phyloP scores from a whole-genome alignment of 129 eudicot genomes.

The Artemisia argyi region DNA sequence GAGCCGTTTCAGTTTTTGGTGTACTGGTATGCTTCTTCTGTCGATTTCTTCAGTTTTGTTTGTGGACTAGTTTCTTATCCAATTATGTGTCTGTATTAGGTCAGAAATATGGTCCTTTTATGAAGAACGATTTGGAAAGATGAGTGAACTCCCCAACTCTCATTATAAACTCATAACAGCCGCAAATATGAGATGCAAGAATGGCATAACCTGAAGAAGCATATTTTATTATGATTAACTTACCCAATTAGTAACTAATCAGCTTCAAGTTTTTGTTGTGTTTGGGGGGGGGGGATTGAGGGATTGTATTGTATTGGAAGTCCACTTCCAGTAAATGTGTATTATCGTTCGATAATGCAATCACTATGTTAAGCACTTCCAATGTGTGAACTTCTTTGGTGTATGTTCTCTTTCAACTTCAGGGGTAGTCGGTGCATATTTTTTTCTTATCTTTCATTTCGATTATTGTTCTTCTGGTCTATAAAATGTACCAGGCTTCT shows the following conservation, averaged over 20 bases:
- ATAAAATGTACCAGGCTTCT: no score
- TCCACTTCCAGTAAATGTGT: no score
- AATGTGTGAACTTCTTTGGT: no score
- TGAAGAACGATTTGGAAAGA: conserved; percentile 80
- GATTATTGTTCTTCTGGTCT: no score
- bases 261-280: neutral
- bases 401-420: no score
- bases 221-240: neutral
- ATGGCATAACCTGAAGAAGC: conserved; percentile 15
- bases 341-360: neutral
- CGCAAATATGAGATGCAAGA: conserved; percentile 54
- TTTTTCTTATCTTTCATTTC: no score
- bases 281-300: no score
- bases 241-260: neutral
- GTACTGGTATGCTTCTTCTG: conserved; percentile 59
- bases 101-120: conserved; percentile 86
- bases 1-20: conserved; percentile 89
- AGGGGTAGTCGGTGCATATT: no score
- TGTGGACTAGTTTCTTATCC: conserved; percentile 10
- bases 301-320: no score
- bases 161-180: conserved; percentile 81
- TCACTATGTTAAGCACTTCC: neutral
- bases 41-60: neutral
- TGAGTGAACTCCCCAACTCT: conserved; percentile 63
- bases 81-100: conserved; percentile 41